Evolutionary conservation across 345 rosid genomes (phyloP).

Genomic region (Psidium friedrichsthalianum): DNA sequence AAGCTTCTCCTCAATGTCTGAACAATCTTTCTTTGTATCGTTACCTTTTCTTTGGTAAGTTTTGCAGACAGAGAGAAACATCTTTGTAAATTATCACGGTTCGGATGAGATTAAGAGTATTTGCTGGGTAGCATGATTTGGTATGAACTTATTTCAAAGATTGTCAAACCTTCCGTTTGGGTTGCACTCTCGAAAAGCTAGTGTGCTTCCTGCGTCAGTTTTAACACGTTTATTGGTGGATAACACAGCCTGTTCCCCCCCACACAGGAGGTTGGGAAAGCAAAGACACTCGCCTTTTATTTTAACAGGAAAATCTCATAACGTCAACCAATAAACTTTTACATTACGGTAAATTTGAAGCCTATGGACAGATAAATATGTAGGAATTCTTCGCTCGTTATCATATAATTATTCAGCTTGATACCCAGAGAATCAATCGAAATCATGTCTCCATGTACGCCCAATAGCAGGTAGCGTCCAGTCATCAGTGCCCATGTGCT

Average conservation of each 20-base stretch:
- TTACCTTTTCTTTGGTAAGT: background rate
- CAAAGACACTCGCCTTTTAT: background rate
- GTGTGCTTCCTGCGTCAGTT: background rate
- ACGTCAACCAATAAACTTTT: background rate
- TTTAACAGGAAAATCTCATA: background rate
- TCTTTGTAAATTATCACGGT: background rate
- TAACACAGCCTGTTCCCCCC: background rate
- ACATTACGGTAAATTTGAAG: background rate
- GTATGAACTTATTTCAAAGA: background rate
- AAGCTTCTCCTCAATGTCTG: background rate
- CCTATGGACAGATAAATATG: background rate
- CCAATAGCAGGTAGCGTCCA: slow-evolving; percentile 31
- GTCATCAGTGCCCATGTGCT: slow-evolving; percentile 23
- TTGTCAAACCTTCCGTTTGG: background rate
- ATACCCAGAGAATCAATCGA: slow-evolving; percentile 2
- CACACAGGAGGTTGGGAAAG: background rate
- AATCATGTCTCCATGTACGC: slow-evolving; percentile 48
- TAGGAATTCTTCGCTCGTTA: background rate
- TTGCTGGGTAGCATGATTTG: background rate
- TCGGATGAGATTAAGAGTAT: background rate
- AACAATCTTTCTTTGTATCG: background rate
- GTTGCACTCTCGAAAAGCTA: background rate
- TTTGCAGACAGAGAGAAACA: background rate
- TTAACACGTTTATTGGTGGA: background rate
- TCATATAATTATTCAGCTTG: background rate